Conservation (phyloP, 192 early-diverging fungal genomes). For the Chytriomyces sp. region DNA sequence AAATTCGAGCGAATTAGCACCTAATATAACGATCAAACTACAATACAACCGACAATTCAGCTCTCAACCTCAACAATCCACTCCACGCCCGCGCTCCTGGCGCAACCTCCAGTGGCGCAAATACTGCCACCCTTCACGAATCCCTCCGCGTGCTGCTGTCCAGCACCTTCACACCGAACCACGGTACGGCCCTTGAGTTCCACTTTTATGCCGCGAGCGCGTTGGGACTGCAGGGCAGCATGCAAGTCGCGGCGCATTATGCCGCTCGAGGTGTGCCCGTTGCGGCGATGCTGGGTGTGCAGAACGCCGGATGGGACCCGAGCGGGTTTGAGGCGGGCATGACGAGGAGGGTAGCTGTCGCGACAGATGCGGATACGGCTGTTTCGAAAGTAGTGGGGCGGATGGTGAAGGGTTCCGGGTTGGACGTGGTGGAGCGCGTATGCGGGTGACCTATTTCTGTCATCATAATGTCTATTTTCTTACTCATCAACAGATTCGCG, state of each 20-base stretch:
- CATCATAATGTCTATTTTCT: neutral
- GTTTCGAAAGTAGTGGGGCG: neutral
- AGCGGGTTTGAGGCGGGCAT: neutral
- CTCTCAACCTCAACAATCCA: constrained; percentile 8
- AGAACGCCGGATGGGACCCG: constrained; percentile 13
- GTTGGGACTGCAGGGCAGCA: neutral
- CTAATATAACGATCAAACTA: too few relatives aligned
- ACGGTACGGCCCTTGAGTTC: neutral
- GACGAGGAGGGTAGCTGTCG: neutral
- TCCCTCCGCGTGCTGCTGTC: neutral
- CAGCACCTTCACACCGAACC: neutral
- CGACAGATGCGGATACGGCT: neutral
- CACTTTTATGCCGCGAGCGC: neutral
- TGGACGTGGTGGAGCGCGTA: neutral
- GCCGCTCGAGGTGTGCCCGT: neutral
- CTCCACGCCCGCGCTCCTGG: neutral
- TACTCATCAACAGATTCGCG: neutral
- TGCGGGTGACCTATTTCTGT: neutral
- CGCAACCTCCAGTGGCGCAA: neutral
- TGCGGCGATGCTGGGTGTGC: neutral
- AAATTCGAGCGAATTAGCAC: neutral
- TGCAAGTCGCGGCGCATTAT: constrained; percentile 3
- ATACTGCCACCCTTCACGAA: neutral
- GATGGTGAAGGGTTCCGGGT: neutral
- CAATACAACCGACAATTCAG: too few relatives aligned